These are phyloP conservation scores for Plenodomus tracheiphilus DNA, from an alignment of 2,329 filamentous ascomycete species.

Conservation along the genomic window DNA sequence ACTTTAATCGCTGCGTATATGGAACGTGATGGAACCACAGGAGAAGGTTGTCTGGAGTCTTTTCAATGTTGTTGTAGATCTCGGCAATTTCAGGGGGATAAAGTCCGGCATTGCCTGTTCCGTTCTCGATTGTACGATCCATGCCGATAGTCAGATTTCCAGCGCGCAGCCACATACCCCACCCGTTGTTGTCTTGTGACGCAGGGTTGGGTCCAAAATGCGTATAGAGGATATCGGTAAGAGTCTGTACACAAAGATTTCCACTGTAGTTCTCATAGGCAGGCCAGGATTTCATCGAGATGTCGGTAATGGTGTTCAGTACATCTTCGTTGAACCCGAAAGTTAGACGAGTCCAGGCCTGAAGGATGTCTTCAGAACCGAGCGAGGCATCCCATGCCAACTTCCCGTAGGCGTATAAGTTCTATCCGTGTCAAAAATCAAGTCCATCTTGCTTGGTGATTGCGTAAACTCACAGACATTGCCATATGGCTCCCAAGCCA, in stretches of 20 bases:
- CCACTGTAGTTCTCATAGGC: constrained; percentile 73
- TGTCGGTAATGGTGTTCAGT: constrained; percentile 61
- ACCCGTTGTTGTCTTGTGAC: constrained; percentile 67
- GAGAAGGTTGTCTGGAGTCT: constrained; percentile 68
- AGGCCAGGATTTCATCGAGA: constrained; percentile 71
- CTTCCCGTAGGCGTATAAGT: constrained; percentile 70
- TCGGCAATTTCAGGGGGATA: constrained; percentile 65
- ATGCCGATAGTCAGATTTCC: constrained; percentile 65
- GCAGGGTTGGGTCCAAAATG: constrained; percentile 71
- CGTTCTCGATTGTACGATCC: constrained; percentile 70
- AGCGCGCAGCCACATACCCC: constrained; percentile 74
- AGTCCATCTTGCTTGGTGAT: neutral
- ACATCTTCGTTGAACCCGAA: constrained; percentile 61
- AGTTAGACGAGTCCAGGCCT: constrained; percentile 70
- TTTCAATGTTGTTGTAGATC: constrained; percentile 62
- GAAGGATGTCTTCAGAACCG: constrained; percentile 56
- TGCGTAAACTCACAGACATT: constrained; percentile 50
- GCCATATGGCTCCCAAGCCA: constrained; percentile 72
- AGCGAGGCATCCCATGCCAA: constrained; percentile 65
- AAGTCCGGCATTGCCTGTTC: constrained; percentile 67
- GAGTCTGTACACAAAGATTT: constrained; percentile 70
- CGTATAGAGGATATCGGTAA: constrained; percentile 68
- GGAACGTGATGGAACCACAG: constrained; percentile 77
- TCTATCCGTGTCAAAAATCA: constrained; percentile 48
- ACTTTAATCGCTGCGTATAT: constrained; percentile 65